Base-by-base conservation (phyloP, 2,329 filamentous ascomycete genomes). In the Diplodia sapinea region DNA sequence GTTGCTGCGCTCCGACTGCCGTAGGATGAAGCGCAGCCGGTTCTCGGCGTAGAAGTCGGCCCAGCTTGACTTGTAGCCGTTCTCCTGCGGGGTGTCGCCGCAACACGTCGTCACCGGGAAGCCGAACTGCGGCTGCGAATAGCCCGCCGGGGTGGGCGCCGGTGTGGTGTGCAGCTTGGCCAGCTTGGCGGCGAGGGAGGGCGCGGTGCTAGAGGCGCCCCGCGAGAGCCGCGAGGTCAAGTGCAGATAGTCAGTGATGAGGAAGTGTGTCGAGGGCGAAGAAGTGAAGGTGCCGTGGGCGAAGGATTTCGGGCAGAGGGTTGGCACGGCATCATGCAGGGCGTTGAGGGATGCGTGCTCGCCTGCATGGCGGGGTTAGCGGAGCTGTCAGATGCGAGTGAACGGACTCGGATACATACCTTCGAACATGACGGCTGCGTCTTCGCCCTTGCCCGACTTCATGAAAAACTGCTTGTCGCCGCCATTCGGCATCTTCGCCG, bases 41-140 rank as follows among this genome's bases (percentile, higher is more conserved):
- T 90, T 89, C 36, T 96, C 84, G 0, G 90, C 91, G 76, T 92
- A 97, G 74, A 98, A 97, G 0, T 92, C 88, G 0, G 91, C 88
- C 94, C 94, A 98, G 12, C 87, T 90, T 6, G 82, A 80, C 57
- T 83, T 86, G 81, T 86, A 96, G 0, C 80, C 80, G 75, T 97
- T 98, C 57, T 93, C 87, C 79, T 97, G 94, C 50, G 85, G 86
- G 8, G 92, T 95, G 55, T 92, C 87, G 2, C 94, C 94, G 78
- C 94, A 97, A 79, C 91, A 97, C 0, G 94, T 97, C 0, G 90
- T 82, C 0, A 90, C 89, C 0, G 91, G 91, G 74, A 97, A 97
- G 2, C 94, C 94, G 72, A 94, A 97, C 79, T 88, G 82, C 2
- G 88, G 87, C 47, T 75, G 82, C 1, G 84, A 79, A 70, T 86